Evolutionary conservation across 1,284 basidiomycete species (phyloP).

Genomic region (Thecaphora frezii): DNA sequence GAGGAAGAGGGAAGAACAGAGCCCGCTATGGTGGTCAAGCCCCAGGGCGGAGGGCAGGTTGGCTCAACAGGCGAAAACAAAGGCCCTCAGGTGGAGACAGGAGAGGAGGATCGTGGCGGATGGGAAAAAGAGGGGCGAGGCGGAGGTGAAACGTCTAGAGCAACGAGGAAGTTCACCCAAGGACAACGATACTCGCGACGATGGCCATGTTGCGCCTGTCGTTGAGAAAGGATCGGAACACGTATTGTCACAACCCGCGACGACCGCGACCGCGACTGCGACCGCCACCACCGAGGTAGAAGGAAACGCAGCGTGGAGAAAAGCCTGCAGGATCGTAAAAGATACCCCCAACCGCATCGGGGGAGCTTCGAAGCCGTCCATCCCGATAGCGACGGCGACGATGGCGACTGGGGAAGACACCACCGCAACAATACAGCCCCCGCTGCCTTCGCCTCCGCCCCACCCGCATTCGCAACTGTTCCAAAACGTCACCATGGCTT

Average conservation of each 20-base stretch:
- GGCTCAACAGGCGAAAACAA: background rate
- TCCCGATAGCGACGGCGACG: no score
- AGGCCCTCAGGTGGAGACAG: background rate
- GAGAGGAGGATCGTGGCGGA: background rate
- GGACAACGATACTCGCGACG: no score
- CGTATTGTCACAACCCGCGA: no score
- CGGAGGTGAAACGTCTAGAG: no score
- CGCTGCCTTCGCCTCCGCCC: background rate
- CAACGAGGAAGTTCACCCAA: no score
- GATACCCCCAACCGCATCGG: conserved; percentile 17
- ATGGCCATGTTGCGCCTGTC: no score
- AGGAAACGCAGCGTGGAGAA: conserved; percentile 14
- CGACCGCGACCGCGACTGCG: no score
- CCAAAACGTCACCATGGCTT: background rate
- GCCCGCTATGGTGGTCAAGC: background rate
- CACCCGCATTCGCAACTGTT: background rate
- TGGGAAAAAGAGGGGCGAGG: background rate
- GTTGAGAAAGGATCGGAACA: no score
- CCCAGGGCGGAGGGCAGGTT: background rate
- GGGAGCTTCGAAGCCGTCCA: background rate
- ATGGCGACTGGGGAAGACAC: no score
- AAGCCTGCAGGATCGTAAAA: conserved; percentile 18
- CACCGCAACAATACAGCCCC: background rate
- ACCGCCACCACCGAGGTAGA: no score
- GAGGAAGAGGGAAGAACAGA: background rate